phyloP scores from a whole-genome alignment of 2,329 filamentous ascomycete species.

The Aureobasidium sp. region DNA sequence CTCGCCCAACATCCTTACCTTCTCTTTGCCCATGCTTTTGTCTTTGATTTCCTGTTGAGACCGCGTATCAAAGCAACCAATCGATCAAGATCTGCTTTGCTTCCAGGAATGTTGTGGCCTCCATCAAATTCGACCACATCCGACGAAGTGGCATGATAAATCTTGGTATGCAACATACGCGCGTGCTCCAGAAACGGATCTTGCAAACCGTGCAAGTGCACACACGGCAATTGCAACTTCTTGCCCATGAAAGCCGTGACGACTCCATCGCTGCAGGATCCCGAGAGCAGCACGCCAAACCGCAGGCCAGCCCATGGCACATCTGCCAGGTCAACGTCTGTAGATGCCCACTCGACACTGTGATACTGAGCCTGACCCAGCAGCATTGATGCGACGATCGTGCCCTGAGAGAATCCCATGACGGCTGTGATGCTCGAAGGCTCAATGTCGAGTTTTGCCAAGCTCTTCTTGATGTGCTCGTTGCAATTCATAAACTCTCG shows the following conservation, averaged over 20 bases:
- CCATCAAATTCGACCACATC: not conserved
- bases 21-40: not conserved
- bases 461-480: not conserved
- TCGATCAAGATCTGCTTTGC: not conserved
- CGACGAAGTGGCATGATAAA: not conserved
- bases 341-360: not conserved
- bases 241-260: slow-evolving; percentile 1
- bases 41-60: not conserved
- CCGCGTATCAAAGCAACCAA: not conserved
- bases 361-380: not conserved
- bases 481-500: not conserved
- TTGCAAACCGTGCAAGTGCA: slow-evolving; percentile 1
- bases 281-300: not conserved
- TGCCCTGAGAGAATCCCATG: not conserved
- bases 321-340: not conserved
- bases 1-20: not conserved
- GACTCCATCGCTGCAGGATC: not conserved
- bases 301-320: not conserved
- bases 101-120: not conserved
- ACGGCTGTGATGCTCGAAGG: not conserved
- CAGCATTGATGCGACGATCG: not conserved
- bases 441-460: not conserved
- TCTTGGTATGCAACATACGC: not conserved
- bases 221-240: not conserved
- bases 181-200: not conserved